Evolutionary conservation across 495 filamentous ascomycete genomes (phyloP), one percentile per base, ranked within the genome.

Genomic region (Pseudevernia furfuracea): DNA sequence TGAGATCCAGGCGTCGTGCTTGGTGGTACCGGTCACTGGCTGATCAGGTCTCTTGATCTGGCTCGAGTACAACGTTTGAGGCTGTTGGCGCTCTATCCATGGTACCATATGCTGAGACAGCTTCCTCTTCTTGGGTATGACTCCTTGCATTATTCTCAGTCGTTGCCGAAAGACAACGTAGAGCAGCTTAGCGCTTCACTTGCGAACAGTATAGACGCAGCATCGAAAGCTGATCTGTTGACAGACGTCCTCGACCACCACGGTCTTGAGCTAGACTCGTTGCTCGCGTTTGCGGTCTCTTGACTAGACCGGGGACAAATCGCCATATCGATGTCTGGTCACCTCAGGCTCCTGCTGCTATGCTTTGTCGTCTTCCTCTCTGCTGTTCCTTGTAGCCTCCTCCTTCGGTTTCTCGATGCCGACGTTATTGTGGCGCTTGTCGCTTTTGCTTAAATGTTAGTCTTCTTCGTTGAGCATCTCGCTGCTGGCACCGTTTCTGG

Each of bases 91-190:
- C 74, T 95, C 82, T 3, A 85, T 89, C 75, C 84, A 87, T 67
- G 84, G 85, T 68, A 82, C 75, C 82, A 77, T 91, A 77, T 71
- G 85, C 71, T 71, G 78, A 82, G 46, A 79, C 78, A 66, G 80
- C 70, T 71, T 83, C 74, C 74, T 82, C 55, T 67, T 68, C 66
- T 61, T 83, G 81, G 41, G 84, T 66, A 87, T 74, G 49, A 89
- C 81, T 64, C 86, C 92, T 76, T 96, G 91, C 60, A 96, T 87
- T 5, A 89, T 86, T 65, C 77, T 80, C 41, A 87, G 80, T 72
- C 89, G 87, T 78, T 96, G 88, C 57, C 92, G 85, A 66, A 97
- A 86, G 68, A 94, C 88, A 67, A 96, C 78, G 75, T 96, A 96
- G 65, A 85, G 88, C 74, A 97, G 85, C 75, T 96, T 93, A 67